A percentile compares a stretch with the other conserved stretches of the same genome.
These are phyloP conservation scores for Acanthamoeba comandoni DNA, from an alignment of 208 protist genomes.

Conservation along the genomic window DNA sequence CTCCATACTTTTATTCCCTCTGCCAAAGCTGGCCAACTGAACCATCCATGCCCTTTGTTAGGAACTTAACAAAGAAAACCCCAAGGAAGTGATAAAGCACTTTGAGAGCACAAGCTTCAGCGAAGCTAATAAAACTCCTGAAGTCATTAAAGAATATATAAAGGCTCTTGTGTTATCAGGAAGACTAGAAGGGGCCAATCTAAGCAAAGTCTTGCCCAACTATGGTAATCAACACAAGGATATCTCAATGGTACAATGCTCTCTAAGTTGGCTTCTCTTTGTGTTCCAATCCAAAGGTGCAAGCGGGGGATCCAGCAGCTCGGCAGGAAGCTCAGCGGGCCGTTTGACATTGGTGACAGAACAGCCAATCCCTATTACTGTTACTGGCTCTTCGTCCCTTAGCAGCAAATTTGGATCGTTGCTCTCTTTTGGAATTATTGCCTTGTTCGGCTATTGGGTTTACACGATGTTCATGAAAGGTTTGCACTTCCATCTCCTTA, in stretches of 20 bases:
- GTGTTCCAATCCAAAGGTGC: background rate
- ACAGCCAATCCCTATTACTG: slow-evolving; percentile 17
- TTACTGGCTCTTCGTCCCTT: background rate
- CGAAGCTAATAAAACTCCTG: slow-evolving; percentile 14
- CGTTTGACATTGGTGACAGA: slow-evolving; percentile 31
- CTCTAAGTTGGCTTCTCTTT: background rate
- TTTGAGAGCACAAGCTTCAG: slow-evolving; percentile 16
- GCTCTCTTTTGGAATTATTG: background rate
- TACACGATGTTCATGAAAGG: background rate
- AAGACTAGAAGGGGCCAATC: slow-evolving; percentile 19
- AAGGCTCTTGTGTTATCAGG: slow-evolving; percentile 10
- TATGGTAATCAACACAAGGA: background rate
- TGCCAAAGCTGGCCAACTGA: background rate
- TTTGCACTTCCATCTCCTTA: background rate
- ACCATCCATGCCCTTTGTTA: background rate
- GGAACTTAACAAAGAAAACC: slow-evolving; percentile 57
- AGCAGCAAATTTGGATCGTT: background rate
- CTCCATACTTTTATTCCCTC: background rate
- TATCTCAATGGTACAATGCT: background rate
- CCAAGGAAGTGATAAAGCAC: slow-evolving; percentile 8
- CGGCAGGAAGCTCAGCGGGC: background rate
- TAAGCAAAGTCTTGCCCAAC: background rate
- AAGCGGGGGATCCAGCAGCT: background rate
- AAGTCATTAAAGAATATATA: slow-evolving; percentile 29
- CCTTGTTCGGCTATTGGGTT: slow-evolving; percentile 3